Base-by-base conservation (phyloP, 2,329 filamentous ascomycete species). In the Neoarthrinium moseri region DNA sequence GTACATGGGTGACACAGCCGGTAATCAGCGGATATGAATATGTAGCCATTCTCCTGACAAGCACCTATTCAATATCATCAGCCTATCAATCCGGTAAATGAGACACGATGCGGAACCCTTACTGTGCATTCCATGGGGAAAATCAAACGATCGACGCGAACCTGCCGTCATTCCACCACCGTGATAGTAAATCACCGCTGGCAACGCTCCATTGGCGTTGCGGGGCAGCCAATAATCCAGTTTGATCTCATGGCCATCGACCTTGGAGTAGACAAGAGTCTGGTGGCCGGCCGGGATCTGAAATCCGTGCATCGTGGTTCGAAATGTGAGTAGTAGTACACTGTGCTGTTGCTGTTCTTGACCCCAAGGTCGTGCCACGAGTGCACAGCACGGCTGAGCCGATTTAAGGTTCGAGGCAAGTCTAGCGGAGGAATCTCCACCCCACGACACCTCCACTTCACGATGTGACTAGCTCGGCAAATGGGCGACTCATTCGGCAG, bases 151-250 rank as follows among this genome's bases (percentile, higher is more conserved):
- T 4, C 40, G 40, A 15, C 40, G 40, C 27, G 40, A 43, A 15
- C 40, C 40, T 6, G 40, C 40, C 20, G 40, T 43, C 40, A 43
- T 43, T 8, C 40, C 40, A 11, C 40, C 40, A 8, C 40, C 40
- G 27, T 43, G 40, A 12, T 21, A 43, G 20, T 43, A 26, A 11
- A 43, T 43, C 18, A 43, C 40, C 17, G 29, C 27, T 13, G 40
- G 40, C 4, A 33, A 8, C 13, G 17, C 7, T 5, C 29, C 40
- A 6, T 10, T 33, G 18, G 24, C 27, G n/a, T 21, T 17, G 8
- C 22, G 40, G 21, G 40, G 40, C 11, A 43, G 40, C 12, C 33
- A 43, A 18, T 23, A 43, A 6, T 43, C 40, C 13, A 43, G 22
- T 6, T 43, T 43, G 20, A 43, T 29, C 15, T 43, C 20, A 21